These are phyloP conservation scores for Casuarina equisetifolia DNA, from an alignment of 306 rosid species.

Conservation along the genomic window DNA sequence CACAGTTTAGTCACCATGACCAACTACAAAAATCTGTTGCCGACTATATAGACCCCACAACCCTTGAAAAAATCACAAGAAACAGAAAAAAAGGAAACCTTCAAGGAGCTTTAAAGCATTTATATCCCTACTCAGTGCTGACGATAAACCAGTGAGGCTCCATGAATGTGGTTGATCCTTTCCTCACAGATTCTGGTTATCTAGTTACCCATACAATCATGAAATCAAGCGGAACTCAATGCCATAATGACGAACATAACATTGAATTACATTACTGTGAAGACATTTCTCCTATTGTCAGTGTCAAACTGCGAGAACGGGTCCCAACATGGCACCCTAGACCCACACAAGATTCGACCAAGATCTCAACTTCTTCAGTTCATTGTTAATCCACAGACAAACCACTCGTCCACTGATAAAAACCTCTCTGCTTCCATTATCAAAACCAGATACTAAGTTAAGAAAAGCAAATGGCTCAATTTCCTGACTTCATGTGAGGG, in stretches of 20 bases:
- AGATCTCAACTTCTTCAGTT: not conserved
- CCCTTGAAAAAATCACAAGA: not conserved
- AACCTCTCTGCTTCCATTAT: not conserved
- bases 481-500: not conserved
- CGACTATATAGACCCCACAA: not conserved
- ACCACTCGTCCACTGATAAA: not conserved
- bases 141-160: not conserved
- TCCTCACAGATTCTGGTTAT: not conserved
- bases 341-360: not conserved
- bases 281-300: not conserved
- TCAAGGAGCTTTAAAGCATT: not conserved
- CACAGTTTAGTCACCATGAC: not conserved
- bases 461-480: not conserved
- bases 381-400: not conserved
- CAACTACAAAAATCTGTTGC: not conserved
- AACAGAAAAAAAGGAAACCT: not conserved
- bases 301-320: not conserved
- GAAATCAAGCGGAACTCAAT: not conserved
- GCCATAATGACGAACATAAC: not conserved
- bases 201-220: not conserved
- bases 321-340: not conserved
- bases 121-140: not conserved
- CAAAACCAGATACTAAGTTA: not conserved
- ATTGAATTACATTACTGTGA: not conserved
- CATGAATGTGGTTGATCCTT: not conserved